A percentile compares a stretch with the other conserved stretches of the same genome.
Evolutionary conservation across 805 yeast species (phyloP).

Genomic region (Diddensiella santjacobensis): DNA sequence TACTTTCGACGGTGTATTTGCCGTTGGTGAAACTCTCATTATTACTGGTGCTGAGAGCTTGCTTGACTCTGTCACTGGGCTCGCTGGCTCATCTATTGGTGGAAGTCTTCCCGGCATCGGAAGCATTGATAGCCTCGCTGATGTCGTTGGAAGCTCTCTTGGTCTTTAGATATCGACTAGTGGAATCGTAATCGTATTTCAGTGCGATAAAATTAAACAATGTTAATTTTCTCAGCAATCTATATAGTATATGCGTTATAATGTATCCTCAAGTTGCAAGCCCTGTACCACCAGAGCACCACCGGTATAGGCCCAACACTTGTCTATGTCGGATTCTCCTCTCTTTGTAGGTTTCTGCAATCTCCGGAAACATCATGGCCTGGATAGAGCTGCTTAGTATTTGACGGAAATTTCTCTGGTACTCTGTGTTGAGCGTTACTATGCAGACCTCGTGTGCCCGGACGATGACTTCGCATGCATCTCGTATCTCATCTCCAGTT

Average conservation of each 20-base stretch:
- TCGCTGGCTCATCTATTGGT: not conserved
- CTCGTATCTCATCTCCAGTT: slow-evolving; percentile 27
- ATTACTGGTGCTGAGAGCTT: slow-evolving; percentile 1
- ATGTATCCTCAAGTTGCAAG: slow-evolving; percentile 8
- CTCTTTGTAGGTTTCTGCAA: slow-evolving; percentile 24
- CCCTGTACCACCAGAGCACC: slow-evolving; percentile 14
- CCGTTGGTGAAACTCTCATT: slow-evolving; percentile 15
- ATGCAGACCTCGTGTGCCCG: slow-evolving; percentile 34
- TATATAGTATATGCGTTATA: not conserved
- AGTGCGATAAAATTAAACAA: not conserved
- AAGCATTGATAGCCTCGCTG: not conserved
- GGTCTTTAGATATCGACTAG: not conserved
- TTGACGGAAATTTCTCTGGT: slow-evolving; percentile 30
- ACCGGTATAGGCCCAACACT: slow-evolving; percentile 11
- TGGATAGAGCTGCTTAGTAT: slow-evolving; percentile 29
- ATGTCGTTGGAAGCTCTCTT: not conserved
- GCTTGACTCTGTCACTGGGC: not conserved
- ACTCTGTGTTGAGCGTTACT: slow-evolving; percentile 31
- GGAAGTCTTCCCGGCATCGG: slow-evolving; percentile 1
- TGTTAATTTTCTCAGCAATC: not conserved
- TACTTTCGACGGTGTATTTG: slow-evolving; percentile 13
- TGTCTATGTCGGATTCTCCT: slow-evolving; percentile 6
- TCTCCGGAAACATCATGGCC: slow-evolving; percentile 29
- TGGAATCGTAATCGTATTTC: not conserved
- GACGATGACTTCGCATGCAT: slow-evolving; percentile 30